A percentile compares a stretch with the other conserved stretches of the same genome.
phyloP scores from a whole-genome alignment of 1,284 basidiomycete genomes.

The Marasmius oreades region DNA sequence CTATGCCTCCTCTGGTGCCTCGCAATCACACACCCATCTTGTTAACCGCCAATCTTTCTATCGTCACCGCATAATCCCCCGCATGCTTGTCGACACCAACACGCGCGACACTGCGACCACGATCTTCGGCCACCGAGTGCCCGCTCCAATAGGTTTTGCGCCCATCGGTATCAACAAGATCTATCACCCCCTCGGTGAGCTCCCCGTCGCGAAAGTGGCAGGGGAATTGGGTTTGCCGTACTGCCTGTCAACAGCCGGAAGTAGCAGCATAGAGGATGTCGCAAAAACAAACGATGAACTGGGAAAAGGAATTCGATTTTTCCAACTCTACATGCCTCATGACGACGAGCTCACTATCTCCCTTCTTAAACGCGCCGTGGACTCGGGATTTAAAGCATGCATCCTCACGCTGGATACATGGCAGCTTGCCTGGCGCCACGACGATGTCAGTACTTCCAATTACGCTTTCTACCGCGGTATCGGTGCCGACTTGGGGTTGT shows the following conservation, averaged over 20 bases:
- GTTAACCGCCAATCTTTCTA: constrained; percentile 47
- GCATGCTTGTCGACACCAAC: constrained; percentile 58
- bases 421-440: constrained; percentile 58
- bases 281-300: constrained; percentile 36
- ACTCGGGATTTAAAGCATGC: constrained; percentile 46
- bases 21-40: constrained; percentile 49
- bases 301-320: constrained; percentile 46
- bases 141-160: constrained; percentile 52
- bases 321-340: constrained; percentile 61
- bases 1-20: constrained; percentile 56
- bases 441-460: constrained; percentile 52
- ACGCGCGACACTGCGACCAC: constrained; percentile 47
- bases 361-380: constrained; percentile 45
- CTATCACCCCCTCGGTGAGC: constrained; percentile 47
- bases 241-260: constrained; percentile 54
- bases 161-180: constrained; percentile 61
- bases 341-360: constrained; percentile 50
- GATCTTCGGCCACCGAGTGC: constrained; percentile 53
- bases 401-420: constrained; percentile 60
- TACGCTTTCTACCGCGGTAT: constrained; percentile 32
- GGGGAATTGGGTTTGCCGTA: constrained; percentile 56
- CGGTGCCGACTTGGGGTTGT: not conserved
- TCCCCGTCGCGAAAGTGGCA: constrained; percentile 52
- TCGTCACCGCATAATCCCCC: constrained; percentile 49
- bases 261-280: constrained; percentile 51